These are phyloP conservation scores for Aureoboletus auriporus DNA, from an alignment of 768 basidiomycete genomes.

Conservation along the genomic window DNA sequence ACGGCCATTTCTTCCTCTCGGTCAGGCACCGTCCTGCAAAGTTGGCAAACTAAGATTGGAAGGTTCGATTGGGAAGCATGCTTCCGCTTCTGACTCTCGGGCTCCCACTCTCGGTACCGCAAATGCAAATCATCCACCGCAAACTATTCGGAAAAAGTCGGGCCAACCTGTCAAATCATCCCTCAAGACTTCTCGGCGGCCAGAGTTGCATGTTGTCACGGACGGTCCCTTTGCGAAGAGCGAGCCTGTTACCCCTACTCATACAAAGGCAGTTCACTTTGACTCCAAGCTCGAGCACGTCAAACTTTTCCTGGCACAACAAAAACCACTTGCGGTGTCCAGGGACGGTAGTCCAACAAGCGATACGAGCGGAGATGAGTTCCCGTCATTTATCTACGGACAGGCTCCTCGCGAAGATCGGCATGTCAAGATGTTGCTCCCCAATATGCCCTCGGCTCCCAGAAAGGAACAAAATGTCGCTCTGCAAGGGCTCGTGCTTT, in stretches of 20 bases:
- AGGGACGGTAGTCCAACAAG: slow-evolving; percentile 86
- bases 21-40: slow-evolving; percentile 15
- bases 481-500: slow-evolving; percentile 53
- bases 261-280: slow-evolving; percentile 86
- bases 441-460: slow-evolving; percentile 58
- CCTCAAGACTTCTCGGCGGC: slow-evolving; percentile 67
- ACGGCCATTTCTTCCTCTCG: slow-evolving; percentile 20
- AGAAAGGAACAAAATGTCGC: slow-evolving; percentile 42
- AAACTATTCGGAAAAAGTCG: slow-evolving; percentile 81
- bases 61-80: slow-evolving; percentile 16
- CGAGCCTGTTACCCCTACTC: slow-evolving; percentile 77
- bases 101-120: not conserved
- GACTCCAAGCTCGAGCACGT: slow-evolving; percentile 90
- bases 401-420: slow-evolving; percentile 30
- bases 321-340: slow-evolving; percentile 91
- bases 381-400: slow-evolving; percentile 66
- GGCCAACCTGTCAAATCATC: slow-evolving; percentile 92
- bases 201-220: slow-evolving; percentile 52
- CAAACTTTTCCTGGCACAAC: slow-evolving; percentile 91
- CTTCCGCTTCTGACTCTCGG: slow-evolving; percentile 18
- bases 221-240: slow-evolving; percentile 52
- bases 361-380: slow-evolving; percentile 79
- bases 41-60: slow-evolving; percentile 25
- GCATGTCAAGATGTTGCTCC: slow-evolving; percentile 55
- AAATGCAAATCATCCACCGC: slow-evolving; percentile 16